These are phyloP conservation scores for Aspergillus leporis DNA, from an alignment of 495 filamentous ascomycete species.

Conservation along the genomic window DNA sequence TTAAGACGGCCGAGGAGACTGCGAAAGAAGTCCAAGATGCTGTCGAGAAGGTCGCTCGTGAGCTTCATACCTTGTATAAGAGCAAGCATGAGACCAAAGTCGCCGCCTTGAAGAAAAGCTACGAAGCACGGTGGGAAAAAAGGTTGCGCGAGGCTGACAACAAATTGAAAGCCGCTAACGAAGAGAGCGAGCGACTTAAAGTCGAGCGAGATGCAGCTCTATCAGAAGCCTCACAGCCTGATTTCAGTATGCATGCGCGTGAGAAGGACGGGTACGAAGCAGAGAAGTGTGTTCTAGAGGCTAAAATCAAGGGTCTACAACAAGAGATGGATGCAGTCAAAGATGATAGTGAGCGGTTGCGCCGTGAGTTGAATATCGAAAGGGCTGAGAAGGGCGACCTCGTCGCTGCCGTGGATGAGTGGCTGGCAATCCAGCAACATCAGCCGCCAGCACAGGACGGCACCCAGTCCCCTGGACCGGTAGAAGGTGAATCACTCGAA, in stretches of 20 bases:
- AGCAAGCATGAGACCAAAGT: slow-evolving; percentile 96
- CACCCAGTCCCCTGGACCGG: slow-evolving; percentile 6
- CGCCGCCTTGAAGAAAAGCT: slow-evolving; percentile 89
- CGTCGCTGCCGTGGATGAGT: slow-evolving; percentile 92
- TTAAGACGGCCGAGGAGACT: slow-evolving; percentile 35
- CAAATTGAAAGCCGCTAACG: slow-evolving; percentile 62
- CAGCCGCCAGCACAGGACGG: slow-evolving; percentile 22
- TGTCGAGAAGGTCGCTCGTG: slow-evolving; percentile 85
- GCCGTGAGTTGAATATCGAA: slow-evolving; percentile 67
- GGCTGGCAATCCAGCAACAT: slow-evolving; percentile 58
- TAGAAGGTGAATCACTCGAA: slow-evolving; percentile 18
- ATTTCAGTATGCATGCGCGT: slow-evolving; percentile 33
- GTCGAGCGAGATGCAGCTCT: slow-evolving; percentile 64
- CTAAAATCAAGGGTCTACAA: slow-evolving; percentile 68
- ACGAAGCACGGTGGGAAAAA: slow-evolving; percentile 87
- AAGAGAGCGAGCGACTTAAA: slow-evolving; percentile 73
- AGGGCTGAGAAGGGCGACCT: slow-evolving; percentile 91
- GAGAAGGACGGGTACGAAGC: slow-evolving; percentile 56
- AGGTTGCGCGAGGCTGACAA: slow-evolving; percentile 72
- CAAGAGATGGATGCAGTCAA: slow-evolving; percentile 66
- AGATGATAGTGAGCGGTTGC: slow-evolving; percentile 63
- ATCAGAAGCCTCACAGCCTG: slow-evolving; percentile 55
- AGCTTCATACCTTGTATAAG: slow-evolving; percentile 93
- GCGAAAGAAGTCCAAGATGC: slow-evolving; percentile 72
- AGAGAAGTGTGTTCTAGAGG: slow-evolving; percentile 52